Evolutionary conservation across 768 basidiomycete genomes (phyloP).

Genomic region (Pholiota molesta): DNA sequence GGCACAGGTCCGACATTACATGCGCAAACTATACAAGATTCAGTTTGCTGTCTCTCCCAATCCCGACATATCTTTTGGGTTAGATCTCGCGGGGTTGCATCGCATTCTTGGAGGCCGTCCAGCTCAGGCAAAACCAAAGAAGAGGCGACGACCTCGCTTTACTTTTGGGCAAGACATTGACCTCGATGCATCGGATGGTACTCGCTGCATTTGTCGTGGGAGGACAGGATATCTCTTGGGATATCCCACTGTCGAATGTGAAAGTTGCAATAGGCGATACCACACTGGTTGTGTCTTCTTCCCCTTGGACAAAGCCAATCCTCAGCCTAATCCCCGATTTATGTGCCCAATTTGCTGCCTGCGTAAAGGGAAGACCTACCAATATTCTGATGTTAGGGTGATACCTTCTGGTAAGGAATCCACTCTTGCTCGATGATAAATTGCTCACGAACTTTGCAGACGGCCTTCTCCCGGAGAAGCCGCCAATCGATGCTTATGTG

Average conservation of each 20-base stretch:
- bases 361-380: constrained; percentile 71
- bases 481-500: constrained; percentile 63
- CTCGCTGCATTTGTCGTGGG: constrained; percentile 82
- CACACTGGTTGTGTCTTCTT: constrained; percentile 80
- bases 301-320: constrained; percentile 45
- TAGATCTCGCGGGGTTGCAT: constrained; percentile 83
- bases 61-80: constrained; percentile 78
- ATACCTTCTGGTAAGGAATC: constrained; percentile 46
- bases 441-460: constrained; percentile 17
- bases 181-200: constrained; percentile 71
- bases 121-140: constrained; percentile 53
- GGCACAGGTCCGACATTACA: constrained; percentile 84
- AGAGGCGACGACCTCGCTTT: constrained; percentile 58
- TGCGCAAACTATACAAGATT: constrained; percentile 88
- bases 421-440: constrained; percentile 6
- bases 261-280: constrained; percentile 64
- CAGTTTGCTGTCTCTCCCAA: constrained; percentile 88
- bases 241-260: constrained; percentile 69
- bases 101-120: constrained; percentile 77
- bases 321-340: constrained; percentile 40
- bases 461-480: constrained; percentile 40
- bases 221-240: constrained; percentile 60
- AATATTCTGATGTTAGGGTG: constrained; percentile 77
- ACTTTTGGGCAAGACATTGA: constrained; percentile 79
- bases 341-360: constrained; percentile 79